Conservation (phyloP, 2,329 filamentous ascomycete species). For the Colletotrichum abscissum region DNA sequence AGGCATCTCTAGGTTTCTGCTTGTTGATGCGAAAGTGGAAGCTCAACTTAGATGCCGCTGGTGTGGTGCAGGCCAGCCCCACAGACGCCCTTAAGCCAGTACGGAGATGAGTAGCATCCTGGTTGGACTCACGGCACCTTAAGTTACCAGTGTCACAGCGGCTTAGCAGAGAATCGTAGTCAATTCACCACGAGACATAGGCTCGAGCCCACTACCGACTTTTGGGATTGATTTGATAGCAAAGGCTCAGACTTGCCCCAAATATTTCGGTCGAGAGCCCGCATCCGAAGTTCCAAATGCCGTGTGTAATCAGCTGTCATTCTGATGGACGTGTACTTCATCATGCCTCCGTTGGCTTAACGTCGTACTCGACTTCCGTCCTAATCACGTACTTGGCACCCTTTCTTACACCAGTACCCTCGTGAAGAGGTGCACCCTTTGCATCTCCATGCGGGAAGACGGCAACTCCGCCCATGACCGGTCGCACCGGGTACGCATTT, state of each 20-base stretch:
- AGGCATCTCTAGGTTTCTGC: too few species aligned
- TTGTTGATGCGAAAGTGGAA: too few species aligned
- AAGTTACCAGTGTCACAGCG: too few species aligned
- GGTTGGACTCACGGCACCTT: too few species aligned
- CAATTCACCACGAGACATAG: too few species aligned
- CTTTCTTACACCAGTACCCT: slow-evolving; percentile 76
- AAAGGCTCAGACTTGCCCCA: not conserved
- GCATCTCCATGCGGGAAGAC: slow-evolving; percentile 78
- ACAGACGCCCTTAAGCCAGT: too few species aligned
- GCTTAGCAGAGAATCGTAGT: too few species aligned
- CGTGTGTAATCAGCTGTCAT: not conserved
- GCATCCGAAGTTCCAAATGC: not conserved
- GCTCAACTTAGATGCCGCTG: too few species aligned
- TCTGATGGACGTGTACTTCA: not conserved
- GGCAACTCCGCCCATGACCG: slow-evolving; percentile 75
- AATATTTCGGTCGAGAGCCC: not conserved
- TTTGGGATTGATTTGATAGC: too few species aligned
- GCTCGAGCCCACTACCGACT: too few species aligned
- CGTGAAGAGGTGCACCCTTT: slow-evolving; percentile 73
- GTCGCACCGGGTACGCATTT: slow-evolving; percentile 76
- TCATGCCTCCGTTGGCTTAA: slow-evolving; percentile 50
- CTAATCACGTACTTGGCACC: slow-evolving; percentile 77
- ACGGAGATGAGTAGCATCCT: too few species aligned
- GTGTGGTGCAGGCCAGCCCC: too few species aligned
- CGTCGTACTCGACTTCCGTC: slow-evolving; percentile 78